A percentile compares a stretch with the other conserved stretches of the same genome.
Evolutionary conservation across 352 stramenopile species (phyloP).

Genomic region (Phytophthora sp.): DNA sequence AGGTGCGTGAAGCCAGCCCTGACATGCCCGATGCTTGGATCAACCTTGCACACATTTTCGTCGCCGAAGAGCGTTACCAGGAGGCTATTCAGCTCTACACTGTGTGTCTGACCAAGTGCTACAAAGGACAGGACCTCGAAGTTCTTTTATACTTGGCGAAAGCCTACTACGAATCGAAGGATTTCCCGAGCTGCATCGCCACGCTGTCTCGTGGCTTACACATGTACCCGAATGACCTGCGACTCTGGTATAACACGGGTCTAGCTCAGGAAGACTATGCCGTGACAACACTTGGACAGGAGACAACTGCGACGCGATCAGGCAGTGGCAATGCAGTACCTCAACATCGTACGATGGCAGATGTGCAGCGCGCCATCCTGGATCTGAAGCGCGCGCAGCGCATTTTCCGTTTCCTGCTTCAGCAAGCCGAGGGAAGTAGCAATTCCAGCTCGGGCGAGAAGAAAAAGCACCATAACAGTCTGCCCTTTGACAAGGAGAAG

Average conservation of each 20-base stretch:
- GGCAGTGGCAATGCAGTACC: conserved; percentile 42
- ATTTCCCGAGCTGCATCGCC: conserved; percentile 89
- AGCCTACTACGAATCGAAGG: conserved; percentile 90
- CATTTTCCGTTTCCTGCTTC: conserved; percentile 84
- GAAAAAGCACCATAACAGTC: conserved; percentile 66
- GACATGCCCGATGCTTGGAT: conserved; percentile 97
- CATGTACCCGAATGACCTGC: conserved; percentile 79
- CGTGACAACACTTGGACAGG: conserved; percentile 80
- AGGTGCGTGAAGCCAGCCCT: conserved; percentile 95
- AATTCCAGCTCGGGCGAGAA: conserved; percentile 33
- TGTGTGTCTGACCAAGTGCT: conserved; percentile 91
- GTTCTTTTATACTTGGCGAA: conserved; percentile 87
- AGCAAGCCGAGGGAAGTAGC: conserved; percentile 59
- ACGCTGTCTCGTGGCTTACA: conserved; percentile 81
- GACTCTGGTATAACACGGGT: conserved; percentile 88
- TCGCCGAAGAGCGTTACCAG: conserved; percentile 96
- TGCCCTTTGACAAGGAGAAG: conserved; percentile 89
- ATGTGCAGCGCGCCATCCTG: conserved; percentile 88
- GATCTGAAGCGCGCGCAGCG: conserved; percentile 85
- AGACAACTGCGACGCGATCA: conserved; percentile 51
- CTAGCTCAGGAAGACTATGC: conserved; percentile 89
- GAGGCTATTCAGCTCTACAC: conserved; percentile 97
- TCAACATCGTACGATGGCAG: conserved; percentile 82
- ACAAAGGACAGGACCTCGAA: conserved; percentile 87
- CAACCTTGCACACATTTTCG: conserved; percentile 97